These are phyloP conservation scores for Carex scoparia DNA, from an alignment of 176 grass and related monocot species.

Conservation along the genomic window DNA sequence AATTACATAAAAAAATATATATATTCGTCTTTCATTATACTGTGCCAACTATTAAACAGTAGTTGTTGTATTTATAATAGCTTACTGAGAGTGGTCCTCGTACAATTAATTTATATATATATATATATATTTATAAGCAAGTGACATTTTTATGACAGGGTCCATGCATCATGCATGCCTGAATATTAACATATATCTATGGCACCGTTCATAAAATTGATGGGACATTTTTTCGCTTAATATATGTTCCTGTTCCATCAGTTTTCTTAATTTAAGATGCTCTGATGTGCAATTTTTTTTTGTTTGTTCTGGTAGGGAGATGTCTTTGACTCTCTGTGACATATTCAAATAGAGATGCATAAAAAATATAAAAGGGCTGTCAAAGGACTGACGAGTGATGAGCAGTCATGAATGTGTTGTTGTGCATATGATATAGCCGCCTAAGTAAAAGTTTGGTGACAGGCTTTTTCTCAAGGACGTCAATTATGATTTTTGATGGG, in stretches of 20 bases:
- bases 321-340: background rate
- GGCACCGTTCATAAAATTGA: background rate
- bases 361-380: constrained; percentile 1
- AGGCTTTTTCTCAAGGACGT: constrained; percentile 3
- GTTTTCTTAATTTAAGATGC: background rate
- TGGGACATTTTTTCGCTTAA: background rate
- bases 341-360: background rate
- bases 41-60: background rate
- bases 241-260: background rate
- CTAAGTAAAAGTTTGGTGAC: background rate
- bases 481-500: background rate
- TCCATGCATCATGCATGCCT: background rate
- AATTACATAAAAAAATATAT: background rate
- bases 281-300: background rate
- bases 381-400: constrained; percentile 10
- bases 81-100: background rate
- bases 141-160: background rate
- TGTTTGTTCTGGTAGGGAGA: background rate
- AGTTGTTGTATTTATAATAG: background rate
- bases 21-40: background rate
- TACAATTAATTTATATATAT: background rate
- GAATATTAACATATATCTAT: background rate
- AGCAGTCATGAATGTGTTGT: constrained; percentile 6
- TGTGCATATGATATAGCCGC: constrained; percentile 13
- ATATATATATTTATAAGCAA: background rate